phyloP scores from a whole-genome alignment of 495 filamentous ascomycete species.

The Podospora sp. region DNA sequence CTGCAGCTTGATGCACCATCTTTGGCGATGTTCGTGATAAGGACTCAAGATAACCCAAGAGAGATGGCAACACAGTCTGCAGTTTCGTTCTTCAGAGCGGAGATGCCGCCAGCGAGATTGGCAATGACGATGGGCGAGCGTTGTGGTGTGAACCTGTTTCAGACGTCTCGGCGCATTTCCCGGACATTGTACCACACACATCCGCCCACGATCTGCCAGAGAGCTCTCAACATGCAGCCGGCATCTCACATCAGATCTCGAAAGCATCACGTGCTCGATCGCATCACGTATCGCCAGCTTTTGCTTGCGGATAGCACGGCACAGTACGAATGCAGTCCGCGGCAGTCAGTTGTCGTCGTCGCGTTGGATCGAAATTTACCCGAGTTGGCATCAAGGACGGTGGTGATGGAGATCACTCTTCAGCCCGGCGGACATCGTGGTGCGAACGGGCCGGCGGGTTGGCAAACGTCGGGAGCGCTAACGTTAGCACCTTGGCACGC shows the following conservation, averaged over 20 bases:
- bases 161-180: background rate
- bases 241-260: background rate
- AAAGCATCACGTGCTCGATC: constrained; percentile 1
- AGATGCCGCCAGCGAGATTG: no score
- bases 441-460: background rate
- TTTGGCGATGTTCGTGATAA: background rate
- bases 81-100: no score
- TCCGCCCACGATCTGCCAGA: background rate
- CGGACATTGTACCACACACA: background rate
- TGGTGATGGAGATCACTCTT: background rate
- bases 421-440: background rate
- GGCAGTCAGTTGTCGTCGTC: background rate
- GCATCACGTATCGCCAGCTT: background rate
- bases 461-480: background rate
- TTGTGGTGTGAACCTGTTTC: background rate
- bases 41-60: no score
- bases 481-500: background rate
- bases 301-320: constrained; percentile 10
- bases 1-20: background rate
- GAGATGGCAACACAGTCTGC: no score
- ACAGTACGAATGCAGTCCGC: background rate
- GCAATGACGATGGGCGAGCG: no score
- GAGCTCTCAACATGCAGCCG: background rate
- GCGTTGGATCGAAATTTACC: constrained; percentile 3
- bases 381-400: background rate